Evolutionary conservation across 1,284 basidiomycete species (phyloP), one percentile per base, ranked within the genome.

Genomic region (Apiotrichum veenhuisii): DNA sequence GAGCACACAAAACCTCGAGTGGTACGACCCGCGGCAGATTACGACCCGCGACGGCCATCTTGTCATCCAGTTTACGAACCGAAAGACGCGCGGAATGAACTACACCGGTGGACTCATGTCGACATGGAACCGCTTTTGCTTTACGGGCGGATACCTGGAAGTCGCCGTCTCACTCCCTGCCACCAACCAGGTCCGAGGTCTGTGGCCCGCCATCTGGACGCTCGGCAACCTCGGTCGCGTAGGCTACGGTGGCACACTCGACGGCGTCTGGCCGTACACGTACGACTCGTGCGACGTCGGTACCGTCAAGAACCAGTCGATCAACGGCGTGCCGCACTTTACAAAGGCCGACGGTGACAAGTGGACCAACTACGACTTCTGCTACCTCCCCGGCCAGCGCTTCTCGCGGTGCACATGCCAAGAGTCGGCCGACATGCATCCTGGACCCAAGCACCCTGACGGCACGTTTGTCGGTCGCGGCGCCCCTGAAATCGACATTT

Each of bases 91-190:
- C 66, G 81, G 87, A 59, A 76, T 93, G 47, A 87, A 89, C 71
- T 92, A 88, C 69, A 80, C 83, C 65, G 90, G 88, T 60, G 89
- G 86, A 80, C 72, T 61, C 82, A 79, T 65, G 43, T 66, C 72
- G 46, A 76, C 73, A 42, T 95, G 92, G 92, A 95, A 94, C 77
- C 89, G 92, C 73, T 78, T 97, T 60, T 96, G 94, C 78, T 97
- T 95, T 76, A 95, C 87, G 3, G 94, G 73, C 12, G 71, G 92
- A 1, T 92, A 92, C 71, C 81, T 97, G 55, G 91, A 94, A 72
- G 67, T 65, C 17, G 67, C 82, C 17, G 74, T 94, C 22, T 89
- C 87, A 67, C 77, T 96, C 62, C 92, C 92, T n/a, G 92, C 92
- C 2, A 78, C 77, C 20, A 80, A 82, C 5, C 69, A 78, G 44